Conservation (phyloP, 768 basidiomycete species). For the Dictyophora rubrovolvata region DNA sequence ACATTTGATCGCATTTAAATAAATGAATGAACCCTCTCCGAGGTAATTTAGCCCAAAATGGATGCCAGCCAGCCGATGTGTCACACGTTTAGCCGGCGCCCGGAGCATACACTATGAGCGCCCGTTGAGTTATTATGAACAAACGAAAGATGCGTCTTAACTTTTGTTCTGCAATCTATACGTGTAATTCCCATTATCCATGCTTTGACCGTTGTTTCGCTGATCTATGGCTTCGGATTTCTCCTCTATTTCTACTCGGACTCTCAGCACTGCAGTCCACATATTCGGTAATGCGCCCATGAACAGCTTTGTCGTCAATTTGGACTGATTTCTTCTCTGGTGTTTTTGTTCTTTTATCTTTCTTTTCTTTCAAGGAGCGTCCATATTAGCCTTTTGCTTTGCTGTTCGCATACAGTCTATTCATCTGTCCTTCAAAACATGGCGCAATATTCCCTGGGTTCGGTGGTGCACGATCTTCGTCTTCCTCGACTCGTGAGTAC, state of each 20-base stretch:
- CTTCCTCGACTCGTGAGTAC: conserved; percentile 9
- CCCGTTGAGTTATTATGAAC: background rate
- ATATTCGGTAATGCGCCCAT: background rate
- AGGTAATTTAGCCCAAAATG: too few species aligned
- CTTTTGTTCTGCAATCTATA: background rate
- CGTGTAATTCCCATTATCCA: background rate
- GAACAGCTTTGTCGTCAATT: background rate
- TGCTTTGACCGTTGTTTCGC: background rate
- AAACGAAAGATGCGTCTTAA: background rate
- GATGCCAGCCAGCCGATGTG: too few species aligned
- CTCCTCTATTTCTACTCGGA: background rate
- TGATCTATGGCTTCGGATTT: background rate
- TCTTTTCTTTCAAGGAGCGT: background rate
- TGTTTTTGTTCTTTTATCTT: background rate
- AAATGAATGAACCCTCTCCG: too few species aligned
- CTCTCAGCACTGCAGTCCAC: conserved; percentile 5
- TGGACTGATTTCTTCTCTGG: background rate
- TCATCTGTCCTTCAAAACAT: background rate
- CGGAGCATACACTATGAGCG: too few species aligned
- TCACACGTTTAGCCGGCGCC: too few species aligned
- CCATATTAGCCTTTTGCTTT: conserved; percentile 7
- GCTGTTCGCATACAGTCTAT: background rate
- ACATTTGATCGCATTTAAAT: too few species aligned
- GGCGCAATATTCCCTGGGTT: conserved; percentile 7
- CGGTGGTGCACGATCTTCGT: conserved; percentile 7